A percentile compares a stretch with the other conserved stretches of the same genome.
These are phyloP conservation scores for Cladosporium colombiae DNA, from an alignment of 2,329 filamentous ascomycete genomes.

Conservation along the genomic window DNA sequence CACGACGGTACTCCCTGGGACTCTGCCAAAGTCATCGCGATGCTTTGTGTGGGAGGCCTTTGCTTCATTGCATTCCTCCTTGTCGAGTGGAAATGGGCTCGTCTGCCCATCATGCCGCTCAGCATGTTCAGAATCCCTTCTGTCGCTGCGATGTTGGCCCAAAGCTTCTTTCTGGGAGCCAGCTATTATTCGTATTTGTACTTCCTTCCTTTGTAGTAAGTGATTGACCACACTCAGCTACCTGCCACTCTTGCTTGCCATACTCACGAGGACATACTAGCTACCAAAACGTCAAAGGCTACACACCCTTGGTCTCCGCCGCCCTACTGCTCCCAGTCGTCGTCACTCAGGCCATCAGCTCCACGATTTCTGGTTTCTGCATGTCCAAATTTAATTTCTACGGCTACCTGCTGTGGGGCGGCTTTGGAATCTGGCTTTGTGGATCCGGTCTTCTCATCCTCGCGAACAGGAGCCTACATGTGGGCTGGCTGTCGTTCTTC, in stretches of 20 bases:
- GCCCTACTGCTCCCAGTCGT: conserved; percentile 52
- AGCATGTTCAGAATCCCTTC: conserved; percentile 57
- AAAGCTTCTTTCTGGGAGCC: conserved; percentile 62
- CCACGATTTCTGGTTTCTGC: conserved; percentile 42
- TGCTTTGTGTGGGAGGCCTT: conserved; percentile 55
- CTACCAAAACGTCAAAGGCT: conserved; percentile 74
- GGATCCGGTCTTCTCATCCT: conserved; percentile 43
- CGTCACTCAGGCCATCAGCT: conserved; percentile 35
- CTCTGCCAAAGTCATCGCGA: conserved; percentile 60
- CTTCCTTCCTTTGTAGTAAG: conserved; percentile 73
- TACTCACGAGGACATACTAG: not conserved
- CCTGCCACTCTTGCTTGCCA: too few relatives aligned
- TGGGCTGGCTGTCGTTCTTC: conserved; percentile 53
- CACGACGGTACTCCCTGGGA: conserved; percentile 51
- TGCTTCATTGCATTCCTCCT: conserved; percentile 54
- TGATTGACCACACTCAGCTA: not conserved
- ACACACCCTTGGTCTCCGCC: conserved; percentile 65
- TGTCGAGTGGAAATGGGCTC: conserved; percentile 56
- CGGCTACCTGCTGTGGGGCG: conserved; percentile 51
- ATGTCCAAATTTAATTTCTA: conserved; percentile 51
- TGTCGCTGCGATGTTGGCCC: conserved; percentile 56
- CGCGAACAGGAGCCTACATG: conserved; percentile 35
- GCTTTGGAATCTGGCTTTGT: conserved; percentile 41
- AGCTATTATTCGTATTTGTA: conserved; percentile 71
- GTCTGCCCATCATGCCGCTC: conserved; percentile 61